Evolutionary conservation across 2,329 filamentous ascomycete genomes (phyloP), one percentile per base, ranked within the genome.

Genomic region (Sporothrix dimorphospora): DNA sequence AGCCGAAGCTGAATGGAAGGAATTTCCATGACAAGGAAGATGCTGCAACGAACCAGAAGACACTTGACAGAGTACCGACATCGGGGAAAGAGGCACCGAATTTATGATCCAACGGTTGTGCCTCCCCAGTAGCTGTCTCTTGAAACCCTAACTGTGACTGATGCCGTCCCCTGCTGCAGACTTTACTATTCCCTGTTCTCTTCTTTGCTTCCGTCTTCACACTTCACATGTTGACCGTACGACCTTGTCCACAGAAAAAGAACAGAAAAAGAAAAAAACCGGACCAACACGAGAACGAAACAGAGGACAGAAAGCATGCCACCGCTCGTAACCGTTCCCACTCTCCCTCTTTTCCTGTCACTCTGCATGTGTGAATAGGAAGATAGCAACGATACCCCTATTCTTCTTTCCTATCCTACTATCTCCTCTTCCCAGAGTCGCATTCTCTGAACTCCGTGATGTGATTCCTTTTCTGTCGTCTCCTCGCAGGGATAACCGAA

Each of bases 251-350:
- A 21, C 9, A 63, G 16, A 42, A 63, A 30, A 14, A 40, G 12
- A 42, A 21, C 24, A 42, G 11, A 34, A 24, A 63, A 2, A 21
- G 4, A 38, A 40, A n/a, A 24, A 42, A 40, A 24, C 34, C 57
- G 57, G 53, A 57, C 53, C 53, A 27, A 57, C 53, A 57, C 14
- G 27, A 57, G 53, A 57, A 57, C 24, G 27, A 30, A 34, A 57
- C 53, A 27, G 27, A 57, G 49, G 49, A 53, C 11, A n/a, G 49
- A 53, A 53, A 53, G 3, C n/a, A 53, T n/a, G 27, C 53, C 27
- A 63, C 57, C 34, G n/a, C 34, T 63, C n/a, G 34, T 34, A 61
- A 38, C 19, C 30, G 57, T 6, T 11, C 57, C 55, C 40, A 19
- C 40, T 61, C 30, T 55, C n/a, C 57, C 16, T 61, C 21, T 53